Percentiles rank a stretch among this genome's conserved stretches.
phyloP scores from a whole-genome alignment of 129 eudicot species.

The Flaveria linearis region DNA sequence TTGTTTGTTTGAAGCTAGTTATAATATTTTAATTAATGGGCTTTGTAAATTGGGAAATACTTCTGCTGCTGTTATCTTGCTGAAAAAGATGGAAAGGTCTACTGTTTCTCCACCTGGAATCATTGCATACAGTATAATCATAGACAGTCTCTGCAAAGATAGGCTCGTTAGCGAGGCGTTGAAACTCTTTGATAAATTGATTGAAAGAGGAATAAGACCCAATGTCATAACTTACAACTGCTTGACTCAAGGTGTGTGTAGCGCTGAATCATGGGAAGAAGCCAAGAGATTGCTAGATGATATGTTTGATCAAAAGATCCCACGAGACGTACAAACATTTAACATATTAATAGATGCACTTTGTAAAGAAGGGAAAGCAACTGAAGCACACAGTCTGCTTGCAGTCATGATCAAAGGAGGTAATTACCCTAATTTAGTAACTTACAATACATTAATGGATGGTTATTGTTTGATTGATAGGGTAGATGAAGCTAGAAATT shows the following conservation, averaged over 20 bases:
- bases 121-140: slow-evolving; percentile 11
- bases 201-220: slow-evolving; percentile 1
- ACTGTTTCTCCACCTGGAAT: background rate
- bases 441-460: slow-evolving; percentile 20
- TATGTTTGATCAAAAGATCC: slow-evolving; percentile 12
- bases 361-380: slow-evolving; percentile 14
- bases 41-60: slow-evolving; percentile 14
- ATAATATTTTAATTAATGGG: slow-evolving; percentile 20
- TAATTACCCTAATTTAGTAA: background rate
- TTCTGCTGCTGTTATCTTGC: slow-evolving; percentile 15
- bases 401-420: slow-evolving; percentile 18
- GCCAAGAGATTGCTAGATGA: slow-evolving; percentile 3
- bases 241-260: slow-evolving; percentile 13
- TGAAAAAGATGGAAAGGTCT: slow-evolving; percentile 22
- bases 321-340: background rate
- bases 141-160: slow-evolving; percentile 25
- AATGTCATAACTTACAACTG: slow-evolving; percentile 17
- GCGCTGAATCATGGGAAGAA: background rate
- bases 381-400: slow-evolving; percentile 11
- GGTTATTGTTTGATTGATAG: slow-evolving; percentile 29
- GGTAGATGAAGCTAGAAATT: background rate
- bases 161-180: background rate
- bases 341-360: slow-evolving; percentile 14
- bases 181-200: slow-evolving; percentile 7
- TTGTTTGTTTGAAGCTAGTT: no score